phyloP scores from a whole-genome alignment of 2,329 filamentous ascomycete species.

The Alternaria gansuensis region DNA sequence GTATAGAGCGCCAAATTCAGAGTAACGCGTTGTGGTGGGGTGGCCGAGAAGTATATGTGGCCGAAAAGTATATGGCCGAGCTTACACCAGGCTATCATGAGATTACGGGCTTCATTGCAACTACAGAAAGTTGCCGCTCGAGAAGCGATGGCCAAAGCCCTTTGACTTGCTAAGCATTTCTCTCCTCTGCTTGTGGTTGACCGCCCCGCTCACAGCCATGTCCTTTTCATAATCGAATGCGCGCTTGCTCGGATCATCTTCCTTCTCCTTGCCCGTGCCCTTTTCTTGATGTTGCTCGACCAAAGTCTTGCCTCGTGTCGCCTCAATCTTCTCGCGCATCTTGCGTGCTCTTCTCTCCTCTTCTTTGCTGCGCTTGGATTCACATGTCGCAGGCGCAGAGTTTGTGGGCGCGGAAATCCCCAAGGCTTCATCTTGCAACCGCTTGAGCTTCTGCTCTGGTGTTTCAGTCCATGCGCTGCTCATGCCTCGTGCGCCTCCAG shows the following conservation, averaged over 20 bases:
- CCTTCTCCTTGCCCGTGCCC: conserved; percentile 69
- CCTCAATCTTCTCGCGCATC: conserved; percentile 65
- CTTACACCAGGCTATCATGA: too few species aligned
- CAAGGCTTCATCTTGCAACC: conserved; percentile 82
- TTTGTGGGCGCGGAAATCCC: conserved; percentile 66
- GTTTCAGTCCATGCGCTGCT: conserved; percentile 87
- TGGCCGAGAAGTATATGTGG: too few species aligned
- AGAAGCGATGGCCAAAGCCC: conserved; percentile 83
- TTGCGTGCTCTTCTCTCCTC: conserved; percentile 59
- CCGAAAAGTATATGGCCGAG: too few species aligned
- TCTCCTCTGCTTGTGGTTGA: conserved; percentile 76
- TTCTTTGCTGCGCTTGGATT: conserved; percentile 51
- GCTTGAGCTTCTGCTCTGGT: conserved; percentile 82
- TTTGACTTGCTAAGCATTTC: conserved; percentile 82
- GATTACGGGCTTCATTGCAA: neutral
- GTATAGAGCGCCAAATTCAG: too few species aligned
- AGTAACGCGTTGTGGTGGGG: too few species aligned
- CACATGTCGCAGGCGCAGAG: conserved; percentile 31
- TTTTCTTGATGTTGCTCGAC: conserved; percentile 59
- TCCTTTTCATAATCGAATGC: conserved; percentile 94
- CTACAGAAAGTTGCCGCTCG: conserved; percentile 71
- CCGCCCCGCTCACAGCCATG: conserved; percentile 77
- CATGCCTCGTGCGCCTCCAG: conserved; percentile 60
- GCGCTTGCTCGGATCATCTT: conserved; percentile 87
- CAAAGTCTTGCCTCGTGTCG: conserved; percentile 55